Evolutionary conservation across 441 rosid species (phyloP).

Genomic region (Erodium moschatum): DNA sequence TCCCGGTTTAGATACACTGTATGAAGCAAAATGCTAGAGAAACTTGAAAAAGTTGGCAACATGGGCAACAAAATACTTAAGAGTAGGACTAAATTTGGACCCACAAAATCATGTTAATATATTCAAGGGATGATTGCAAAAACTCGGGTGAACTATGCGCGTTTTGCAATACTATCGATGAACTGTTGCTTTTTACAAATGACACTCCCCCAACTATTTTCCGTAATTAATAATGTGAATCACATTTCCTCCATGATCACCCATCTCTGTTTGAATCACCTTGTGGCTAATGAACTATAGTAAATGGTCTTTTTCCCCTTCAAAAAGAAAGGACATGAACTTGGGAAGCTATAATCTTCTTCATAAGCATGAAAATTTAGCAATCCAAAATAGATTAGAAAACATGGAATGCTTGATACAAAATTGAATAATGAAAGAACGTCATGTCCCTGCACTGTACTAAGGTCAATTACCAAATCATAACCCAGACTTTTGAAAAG

Average conservation of each 20-base stretch:
- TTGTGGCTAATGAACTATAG: neutral
- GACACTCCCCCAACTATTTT: too few relatives aligned
- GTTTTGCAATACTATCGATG: too few relatives aligned
- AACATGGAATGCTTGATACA: neutral
- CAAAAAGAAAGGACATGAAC: neutral
- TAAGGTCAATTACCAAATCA: too few relatives aligned
- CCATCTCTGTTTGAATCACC: neutral
- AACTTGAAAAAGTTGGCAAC: neutral
- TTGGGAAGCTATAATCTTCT: neutral
- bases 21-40: neutral
- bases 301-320: neutral
- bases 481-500: too few relatives aligned
- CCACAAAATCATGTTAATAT: neutral
- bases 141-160: too few relatives aligned
- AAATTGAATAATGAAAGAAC: neutral
- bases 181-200: too few relatives aligned
- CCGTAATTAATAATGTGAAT: too few relatives aligned
- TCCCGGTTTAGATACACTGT: neutral
- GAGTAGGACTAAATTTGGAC: neutral
- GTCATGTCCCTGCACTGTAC: too few relatives aligned
- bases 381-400: neutral
- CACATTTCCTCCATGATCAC: neutral
- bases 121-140: neutral
- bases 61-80: neutral
- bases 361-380: neutral